Conservation (phyloP, 1,284 basidiomycete species). For the Heliocybe sulcata region DNA sequence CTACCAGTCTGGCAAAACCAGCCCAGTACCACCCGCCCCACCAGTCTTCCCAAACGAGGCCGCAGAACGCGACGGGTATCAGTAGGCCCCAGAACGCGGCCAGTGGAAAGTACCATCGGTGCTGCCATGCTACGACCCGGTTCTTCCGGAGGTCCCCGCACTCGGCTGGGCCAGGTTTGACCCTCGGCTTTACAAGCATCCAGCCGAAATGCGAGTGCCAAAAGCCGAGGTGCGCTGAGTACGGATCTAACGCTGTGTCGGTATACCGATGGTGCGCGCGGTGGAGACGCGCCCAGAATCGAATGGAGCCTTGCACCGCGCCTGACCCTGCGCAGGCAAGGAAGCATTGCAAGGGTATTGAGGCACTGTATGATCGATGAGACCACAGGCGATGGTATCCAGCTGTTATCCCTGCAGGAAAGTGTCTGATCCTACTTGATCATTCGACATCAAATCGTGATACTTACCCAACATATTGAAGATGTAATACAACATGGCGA, state of each 20-base stretch:
- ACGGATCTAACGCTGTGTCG: slow-evolving; percentile 88
- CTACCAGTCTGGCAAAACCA: slow-evolving; percentile 60
- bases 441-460: not conserved
- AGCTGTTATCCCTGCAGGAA: slow-evolving; percentile 13
- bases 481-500: not conserved
- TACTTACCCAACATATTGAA: slow-evolving; percentile 2
- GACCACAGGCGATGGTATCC: slow-evolving; percentile 93
- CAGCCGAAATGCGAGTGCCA: slow-evolving; percentile 87
- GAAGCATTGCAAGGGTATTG: slow-evolving; percentile 64
- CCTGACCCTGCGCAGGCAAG: slow-evolving; percentile 77
- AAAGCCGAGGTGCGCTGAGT: slow-evolving; percentile 77
- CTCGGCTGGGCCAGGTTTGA: slow-evolving; percentile 74
- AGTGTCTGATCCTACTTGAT: not conserved
- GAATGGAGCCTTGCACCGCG: slow-evolving; percentile 84
- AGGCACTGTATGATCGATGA: slow-evolving; percentile 84
- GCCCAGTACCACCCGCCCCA: slow-evolving; percentile 78
- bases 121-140: slow-evolving; percentile 78
- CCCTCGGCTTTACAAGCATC: slow-evolving; percentile 80
- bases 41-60: slow-evolving; percentile 79
- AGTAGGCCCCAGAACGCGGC: slow-evolving; percentile 55
- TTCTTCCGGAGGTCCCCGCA: slow-evolving; percentile 75
- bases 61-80: slow-evolving; percentile 71
- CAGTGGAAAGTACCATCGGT: slow-evolving; percentile 54
- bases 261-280: slow-evolving; percentile 88
- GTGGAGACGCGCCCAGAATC: slow-evolving; percentile 91